phyloP scores from a whole-genome alignment of 2,329 filamentous ascomycete genomes.

The Catunica adiposa region DNA sequence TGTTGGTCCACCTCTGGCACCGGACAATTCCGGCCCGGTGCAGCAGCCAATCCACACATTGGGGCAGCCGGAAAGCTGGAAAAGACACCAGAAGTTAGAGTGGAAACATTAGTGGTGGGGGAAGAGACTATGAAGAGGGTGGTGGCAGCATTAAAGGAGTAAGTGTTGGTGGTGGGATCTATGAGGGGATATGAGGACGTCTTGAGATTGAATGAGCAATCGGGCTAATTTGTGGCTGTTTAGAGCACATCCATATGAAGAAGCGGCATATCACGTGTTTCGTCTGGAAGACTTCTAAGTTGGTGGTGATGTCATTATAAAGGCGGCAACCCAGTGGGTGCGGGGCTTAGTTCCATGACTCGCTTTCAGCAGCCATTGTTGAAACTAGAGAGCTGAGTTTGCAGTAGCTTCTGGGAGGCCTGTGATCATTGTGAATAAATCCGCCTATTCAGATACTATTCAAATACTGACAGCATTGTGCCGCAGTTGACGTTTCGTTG shows the following conservation, averaged over 20 bases:
- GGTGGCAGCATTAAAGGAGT: slow-evolving; percentile 50
- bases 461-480: no score
- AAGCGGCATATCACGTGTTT: slow-evolving; percentile 32
- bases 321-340: not conserved
- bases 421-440: no score
- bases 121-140: slow-evolving; percentile 38
- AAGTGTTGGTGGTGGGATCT: slow-evolving; percentile 21
- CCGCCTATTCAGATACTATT: no score
- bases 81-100: slow-evolving; percentile 40
- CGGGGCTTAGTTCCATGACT: not conserved
- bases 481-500: not conserved
- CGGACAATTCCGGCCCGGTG: slow-evolving; percentile 50
- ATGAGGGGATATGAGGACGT: not conserved
- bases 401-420: no score
- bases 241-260: slow-evolving; percentile 36
- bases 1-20: slow-evolving; percentile 36
- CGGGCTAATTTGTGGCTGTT: slow-evolving; percentile 5
- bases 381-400: no score
- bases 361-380: not conserved
- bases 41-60: slow-evolving; percentile 44
- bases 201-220: not conserved
- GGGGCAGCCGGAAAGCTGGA: slow-evolving; percentile 41
- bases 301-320: not conserved
- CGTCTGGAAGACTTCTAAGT: slow-evolving; percentile 31
- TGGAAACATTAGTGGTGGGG: slow-evolving; percentile 47